Evolutionary conservation across 495 filamentous ascomycete genomes (phyloP), one percentile per base, ranked within the genome.

Genomic region (Clavariopsis aquatica): DNA sequence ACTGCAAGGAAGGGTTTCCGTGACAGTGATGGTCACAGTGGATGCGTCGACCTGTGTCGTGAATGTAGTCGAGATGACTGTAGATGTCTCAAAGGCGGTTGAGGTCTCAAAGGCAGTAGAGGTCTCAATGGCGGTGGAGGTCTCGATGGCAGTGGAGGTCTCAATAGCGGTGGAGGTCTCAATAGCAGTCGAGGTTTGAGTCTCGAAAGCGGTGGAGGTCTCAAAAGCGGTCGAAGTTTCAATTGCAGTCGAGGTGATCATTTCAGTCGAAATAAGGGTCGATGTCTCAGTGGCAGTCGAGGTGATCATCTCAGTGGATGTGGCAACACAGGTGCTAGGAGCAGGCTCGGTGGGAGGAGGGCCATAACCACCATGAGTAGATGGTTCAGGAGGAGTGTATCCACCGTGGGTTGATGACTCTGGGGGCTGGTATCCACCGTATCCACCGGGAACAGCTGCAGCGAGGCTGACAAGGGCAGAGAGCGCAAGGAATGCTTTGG

Each of bases 401-500:
- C 15, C 52, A 19, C 27, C 27, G 38, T 31, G 45, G 45, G 45
- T n/a, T n/a, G n/a, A n/a, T 47, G 15, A n/a, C 24, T 54, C 29
- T 3, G 19, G 19, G 41, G 20, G 20, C 29, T 46, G 5, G 41
- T 24, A 13, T 1, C 55, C 53, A 23, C 53, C 53, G 36, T 47
- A 31, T n/a, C 34, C n/a, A n/a, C n/a, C 28, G 8, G 59, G 59
- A 54, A 62, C 29, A 27, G 59, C 59, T 20, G 59, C 49, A 54
- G 59, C 49, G 13, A 53, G 20, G 24, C 49, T 19, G 49, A 46
- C 24, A 9, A 62, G 49, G 29, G 59, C 59, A 12, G 59, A 62
- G 24, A 62, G 49, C 17, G 34, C 59, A 24, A 62, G 20, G 19
- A 54, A n/a, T 7, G 47, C 54, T 29, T 62, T 62, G 20, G 49